These are phyloP conservation scores for Xylaria scruposa DNA, from an alignment of 495 filamentous ascomycete species.

Conservation along the genomic window DNA sequence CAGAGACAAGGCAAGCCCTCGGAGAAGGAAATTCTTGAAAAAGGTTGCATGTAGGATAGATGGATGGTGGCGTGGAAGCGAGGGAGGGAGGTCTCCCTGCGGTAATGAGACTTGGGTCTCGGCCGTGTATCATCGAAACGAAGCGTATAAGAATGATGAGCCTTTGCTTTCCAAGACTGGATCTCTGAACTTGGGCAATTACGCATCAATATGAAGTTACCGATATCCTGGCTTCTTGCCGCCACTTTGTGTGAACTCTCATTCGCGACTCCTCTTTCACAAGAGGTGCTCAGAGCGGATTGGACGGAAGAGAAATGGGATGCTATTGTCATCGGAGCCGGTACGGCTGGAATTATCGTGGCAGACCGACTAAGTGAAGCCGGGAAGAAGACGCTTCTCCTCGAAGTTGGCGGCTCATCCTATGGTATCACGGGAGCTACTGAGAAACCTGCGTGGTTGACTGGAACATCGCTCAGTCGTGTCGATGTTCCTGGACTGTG, in stretches of 20 bases:
- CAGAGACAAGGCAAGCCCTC: neutral
- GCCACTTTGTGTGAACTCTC: neutral
- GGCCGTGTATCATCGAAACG: neutral
- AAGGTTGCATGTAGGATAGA: neutral
- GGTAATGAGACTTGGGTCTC: neutral
- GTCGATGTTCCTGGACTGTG: constrained; percentile 66
- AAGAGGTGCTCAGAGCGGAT: constrained; percentile 1
- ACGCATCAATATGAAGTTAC: constrained; percentile 12
- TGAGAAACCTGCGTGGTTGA: constrained; percentile 56
- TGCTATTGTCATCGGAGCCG: constrained; percentile 78
- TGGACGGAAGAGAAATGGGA: constrained; percentile 44
- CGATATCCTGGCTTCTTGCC: neutral
- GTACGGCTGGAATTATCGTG: constrained; percentile 87
- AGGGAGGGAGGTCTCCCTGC: neutral
- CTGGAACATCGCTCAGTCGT: constrained; percentile 60
- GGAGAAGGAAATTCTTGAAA: neutral
- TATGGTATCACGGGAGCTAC: constrained; percentile 45
- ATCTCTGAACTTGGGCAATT: neutral
- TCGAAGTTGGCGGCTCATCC: constrained; percentile 42
- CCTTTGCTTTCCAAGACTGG: neutral
- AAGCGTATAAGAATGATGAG: neutral
- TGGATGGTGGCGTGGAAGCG: neutral
- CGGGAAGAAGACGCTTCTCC: constrained; percentile 41
- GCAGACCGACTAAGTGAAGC: constrained; percentile 62
- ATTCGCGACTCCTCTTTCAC: neutral